phyloP scores from a whole-genome alignment of 371 early-diverging fungal genomes.

The Smittium culicis region DNA sequence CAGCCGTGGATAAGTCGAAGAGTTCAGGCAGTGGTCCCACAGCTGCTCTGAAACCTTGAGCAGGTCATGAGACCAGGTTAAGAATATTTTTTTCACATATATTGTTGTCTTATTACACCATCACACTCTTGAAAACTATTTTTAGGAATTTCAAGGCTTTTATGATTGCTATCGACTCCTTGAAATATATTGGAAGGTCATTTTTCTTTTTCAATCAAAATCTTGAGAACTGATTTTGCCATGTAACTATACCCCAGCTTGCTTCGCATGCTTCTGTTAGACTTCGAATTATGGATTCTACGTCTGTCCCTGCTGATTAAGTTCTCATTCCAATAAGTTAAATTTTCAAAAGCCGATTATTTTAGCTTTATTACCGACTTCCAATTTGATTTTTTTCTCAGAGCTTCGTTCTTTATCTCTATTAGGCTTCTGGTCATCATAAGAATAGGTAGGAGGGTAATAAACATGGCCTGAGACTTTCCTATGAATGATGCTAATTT shows the following conservation, averaged over 20 bases:
- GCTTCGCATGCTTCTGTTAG: not conserved
- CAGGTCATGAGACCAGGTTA: not conserved
- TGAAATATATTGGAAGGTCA: not conserved
- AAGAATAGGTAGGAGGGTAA: not conserved
- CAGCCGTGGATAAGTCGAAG: not conserved
- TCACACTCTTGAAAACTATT: not conserved
- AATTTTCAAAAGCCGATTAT: not conserved
- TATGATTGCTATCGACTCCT: not conserved
- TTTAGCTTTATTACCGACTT: not conserved
- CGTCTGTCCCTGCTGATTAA: not conserved
- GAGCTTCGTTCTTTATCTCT: not conserved
- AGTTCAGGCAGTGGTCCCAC: not conserved
- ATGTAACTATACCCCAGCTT: not conserved
- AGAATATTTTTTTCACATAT: not conserved
- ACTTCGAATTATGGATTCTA: not conserved
- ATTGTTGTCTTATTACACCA: not conserved
- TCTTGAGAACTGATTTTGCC: not conserved
- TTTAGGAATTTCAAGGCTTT: not conserved
- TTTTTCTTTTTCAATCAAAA: not conserved
- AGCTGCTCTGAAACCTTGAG: not conserved
- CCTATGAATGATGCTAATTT: slow-evolving; percentile 15
- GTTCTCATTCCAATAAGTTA: not conserved
- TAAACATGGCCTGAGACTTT: not conserved
- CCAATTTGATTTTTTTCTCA: not conserved
- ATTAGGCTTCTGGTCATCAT: not conserved